phyloP scores from a whole-genome alignment of 305 asterid species.

The Rubia balearica region DNA sequence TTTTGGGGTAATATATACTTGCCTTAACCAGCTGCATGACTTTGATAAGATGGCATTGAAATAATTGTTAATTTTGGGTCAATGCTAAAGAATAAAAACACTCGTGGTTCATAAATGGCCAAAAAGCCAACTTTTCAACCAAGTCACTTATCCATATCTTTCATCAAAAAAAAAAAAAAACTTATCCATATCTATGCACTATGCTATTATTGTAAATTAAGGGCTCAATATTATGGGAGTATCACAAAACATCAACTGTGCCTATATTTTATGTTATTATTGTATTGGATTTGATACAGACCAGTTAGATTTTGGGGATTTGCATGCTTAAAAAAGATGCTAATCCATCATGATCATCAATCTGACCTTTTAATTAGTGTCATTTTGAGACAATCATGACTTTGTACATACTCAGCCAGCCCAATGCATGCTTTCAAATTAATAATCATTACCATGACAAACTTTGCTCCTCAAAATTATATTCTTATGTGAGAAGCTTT shows the following conservation, averaged over 20 bases:
- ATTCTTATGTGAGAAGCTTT: not conserved
- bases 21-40: not conserved
- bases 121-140: not conserved
- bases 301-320: not conserved
- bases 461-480: not conserved
- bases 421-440: not conserved
- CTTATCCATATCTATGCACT: not conserved
- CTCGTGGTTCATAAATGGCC: not conserved
- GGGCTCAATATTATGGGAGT: not conserved
- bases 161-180: too few relatives aligned
- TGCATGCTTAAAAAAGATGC: not conserved
- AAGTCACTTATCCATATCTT: not conserved
- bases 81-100: not conserved
- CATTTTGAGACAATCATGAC: not conserved
- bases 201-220: too few relatives aligned
- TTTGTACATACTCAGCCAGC: not conserved
- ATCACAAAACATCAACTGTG: not conserved
- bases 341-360: not conserved
- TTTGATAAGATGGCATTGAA: not conserved
- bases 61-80: not conserved
- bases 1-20: not conserved
- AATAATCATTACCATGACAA: not conserved
- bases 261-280: not conserved
- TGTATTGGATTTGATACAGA: conserved; percentile 1
- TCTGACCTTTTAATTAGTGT: not conserved